A percentile compares a stretch with the other conserved stretches of the same genome.
Evolutionary conservation across 2,329 filamentous ascomycete genomes (phyloP).

Genomic region (Colletotrichum spinosum): DNA sequence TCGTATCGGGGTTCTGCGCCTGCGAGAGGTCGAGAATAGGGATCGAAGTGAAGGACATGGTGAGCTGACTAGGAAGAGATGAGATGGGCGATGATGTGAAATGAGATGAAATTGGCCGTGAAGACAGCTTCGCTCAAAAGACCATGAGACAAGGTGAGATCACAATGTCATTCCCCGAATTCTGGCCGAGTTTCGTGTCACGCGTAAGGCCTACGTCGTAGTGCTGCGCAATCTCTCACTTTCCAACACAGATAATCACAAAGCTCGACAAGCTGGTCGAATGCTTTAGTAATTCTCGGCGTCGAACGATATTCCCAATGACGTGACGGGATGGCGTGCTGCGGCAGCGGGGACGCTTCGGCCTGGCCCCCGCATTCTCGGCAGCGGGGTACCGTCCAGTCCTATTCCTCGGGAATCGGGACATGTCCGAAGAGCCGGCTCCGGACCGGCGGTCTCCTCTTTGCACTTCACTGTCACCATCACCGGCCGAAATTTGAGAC

Average conservation of each 20-base stretch:
- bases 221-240: neutral
- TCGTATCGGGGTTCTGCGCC: constrained; percentile 72
- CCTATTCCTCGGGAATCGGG: neutral
- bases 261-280: neutral
- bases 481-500: neutral
- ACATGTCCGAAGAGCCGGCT: neutral
- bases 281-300: constrained; percentile 7
- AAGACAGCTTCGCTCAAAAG: no score
- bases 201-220: neutral
- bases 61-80: neutral
- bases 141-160: no score
- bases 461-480: no score
- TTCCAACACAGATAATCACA: neutral
- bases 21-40: constrained; percentile 81
- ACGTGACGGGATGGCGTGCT: constrained; percentile 35
- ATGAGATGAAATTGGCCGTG: no score
- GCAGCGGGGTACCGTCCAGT: constrained; percentile 14
- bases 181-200: constrained; percentile 3
- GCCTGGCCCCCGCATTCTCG: constrained; percentile 26
- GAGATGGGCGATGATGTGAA: no score
- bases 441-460: no score
- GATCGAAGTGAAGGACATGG: constrained; percentile 79
- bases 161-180: no score
- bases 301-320: constrained; percentile 14
- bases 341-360: constrained; percentile 23